Conservation (phyloP, 192 early-diverging fungal species). For the Coemansia sp. region DNA sequence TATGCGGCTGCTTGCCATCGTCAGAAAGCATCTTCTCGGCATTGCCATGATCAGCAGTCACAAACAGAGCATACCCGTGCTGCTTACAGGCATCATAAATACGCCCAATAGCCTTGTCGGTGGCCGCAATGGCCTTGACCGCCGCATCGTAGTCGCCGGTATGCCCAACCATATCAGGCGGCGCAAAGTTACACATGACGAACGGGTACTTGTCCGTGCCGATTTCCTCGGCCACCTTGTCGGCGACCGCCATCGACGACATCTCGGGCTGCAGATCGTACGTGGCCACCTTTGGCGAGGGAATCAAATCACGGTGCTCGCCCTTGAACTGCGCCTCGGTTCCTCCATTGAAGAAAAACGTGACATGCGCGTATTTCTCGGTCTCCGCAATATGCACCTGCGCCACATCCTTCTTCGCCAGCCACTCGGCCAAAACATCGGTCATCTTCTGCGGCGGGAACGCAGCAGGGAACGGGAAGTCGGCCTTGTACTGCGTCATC, state of each 20-base stretch:
- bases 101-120: conserved; percentile 91
- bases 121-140: conserved; percentile 87
- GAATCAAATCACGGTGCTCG: conserved; percentile 89
- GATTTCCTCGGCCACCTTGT: conserved; percentile 87
- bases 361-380: conserved; percentile 99
- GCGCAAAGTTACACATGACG: conserved; percentile 99
- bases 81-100: conserved; percentile 92
- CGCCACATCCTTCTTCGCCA: conserved; percentile 80
- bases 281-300: conserved; percentile 94
- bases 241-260: conserved; percentile 85
- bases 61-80: conserved; percentile 86
- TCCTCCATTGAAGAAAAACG: conserved; percentile 99
- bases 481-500: conserved; percentile 98
- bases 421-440: conserved; percentile 97
- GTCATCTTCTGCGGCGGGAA: conserved; percentile 98
- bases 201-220: conserved; percentile 80
- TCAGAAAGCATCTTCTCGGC: conserved; percentile 96
- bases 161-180: conserved; percentile 97
- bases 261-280: conserved; percentile 98
- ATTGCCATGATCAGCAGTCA: conserved; percentile 99
- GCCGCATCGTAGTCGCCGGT: conserved; percentile 95
- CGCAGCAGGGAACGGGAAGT: conserved; percentile 93
- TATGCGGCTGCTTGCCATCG: conserved; percentile 86
- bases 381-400: conserved; percentile 99
- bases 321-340: conserved; percentile 84